These are phyloP conservation scores for Coffea canephora DNA, from an alignment of 257 asterid species.

Conservation along the genomic window DNA sequence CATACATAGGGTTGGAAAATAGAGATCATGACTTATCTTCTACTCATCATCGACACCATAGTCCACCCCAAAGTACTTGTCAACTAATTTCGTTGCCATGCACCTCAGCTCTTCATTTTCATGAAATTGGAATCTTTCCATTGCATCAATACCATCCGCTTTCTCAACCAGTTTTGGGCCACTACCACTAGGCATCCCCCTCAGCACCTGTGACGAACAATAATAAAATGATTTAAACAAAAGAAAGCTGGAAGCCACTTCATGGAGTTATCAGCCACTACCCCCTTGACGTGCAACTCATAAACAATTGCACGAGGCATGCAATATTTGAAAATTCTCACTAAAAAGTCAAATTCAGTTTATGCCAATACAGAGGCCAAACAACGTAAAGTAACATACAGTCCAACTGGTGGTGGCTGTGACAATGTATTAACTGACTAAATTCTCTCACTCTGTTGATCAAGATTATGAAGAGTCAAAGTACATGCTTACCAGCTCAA, in stretches of 20 bases:
- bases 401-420: background rate
- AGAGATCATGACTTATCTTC: background rate
- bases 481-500: slow-evolving; percentile 69
- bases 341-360: background rate
- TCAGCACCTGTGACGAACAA: slow-evolving; percentile 56
- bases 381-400: background rate
- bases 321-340: background rate
- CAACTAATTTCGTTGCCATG: slow-evolving; percentile 84
- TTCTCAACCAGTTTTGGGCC: slow-evolving; percentile 85
- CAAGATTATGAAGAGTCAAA: background rate
- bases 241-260: background rate
- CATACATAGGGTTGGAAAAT: background rate
- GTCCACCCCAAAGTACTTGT: slow-evolving; percentile 76
- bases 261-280: background rate
- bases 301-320: background rate
- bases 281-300: background rate
- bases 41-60: slow-evolving; percentile 63
- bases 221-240: background rate
- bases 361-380: background rate
- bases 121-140: slow-evolving; percentile 92
- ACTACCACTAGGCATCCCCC: slow-evolving; percentile 82
- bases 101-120: slow-evolving; percentile 75
- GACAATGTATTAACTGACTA: background rate
- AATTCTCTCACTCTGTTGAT: background rate
- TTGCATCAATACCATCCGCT: slow-evolving; percentile 94